Evolutionary conservation across 1,284 basidiomycete species (phyloP).

Genomic region (Ceratobasidium papillatum): DNA sequence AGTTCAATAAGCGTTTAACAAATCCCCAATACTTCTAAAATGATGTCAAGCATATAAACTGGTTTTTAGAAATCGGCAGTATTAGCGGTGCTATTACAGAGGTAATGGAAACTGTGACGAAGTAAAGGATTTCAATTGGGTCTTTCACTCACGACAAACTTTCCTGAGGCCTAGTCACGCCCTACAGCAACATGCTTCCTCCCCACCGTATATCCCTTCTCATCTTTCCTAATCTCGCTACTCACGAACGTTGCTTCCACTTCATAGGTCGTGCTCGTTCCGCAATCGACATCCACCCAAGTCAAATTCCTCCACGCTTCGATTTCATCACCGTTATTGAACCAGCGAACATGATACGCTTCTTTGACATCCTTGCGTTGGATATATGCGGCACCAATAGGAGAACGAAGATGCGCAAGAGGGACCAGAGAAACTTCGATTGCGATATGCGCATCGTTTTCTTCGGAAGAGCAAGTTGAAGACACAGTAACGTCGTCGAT

Average conservation of each 20-base stretch:
- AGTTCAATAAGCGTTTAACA: no score
- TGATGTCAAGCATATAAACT: no score
- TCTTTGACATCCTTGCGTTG: constrained; percentile 11
- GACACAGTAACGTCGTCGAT: constrained; percentile 62
- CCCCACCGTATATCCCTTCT: constrained; percentile 6
- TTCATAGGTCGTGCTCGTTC: background rate
- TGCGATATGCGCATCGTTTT: constrained; percentile 36
- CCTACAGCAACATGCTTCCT: background rate
- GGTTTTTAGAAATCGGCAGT: no score
- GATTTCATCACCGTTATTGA: background rate
- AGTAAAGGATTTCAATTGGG: no score
- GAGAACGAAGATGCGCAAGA: constrained; percentile 64
- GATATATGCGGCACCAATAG: constrained; percentile 12
- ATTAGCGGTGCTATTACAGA: no score
- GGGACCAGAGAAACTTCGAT: constrained; percentile 62
- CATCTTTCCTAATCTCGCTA: constrained; percentile 26
- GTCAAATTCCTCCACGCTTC: constrained; percentile 12
- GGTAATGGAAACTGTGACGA: no score
- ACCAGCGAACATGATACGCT: constrained; percentile 1
- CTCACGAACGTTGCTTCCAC: constrained; percentile 11
- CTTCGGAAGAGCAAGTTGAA: background rate
- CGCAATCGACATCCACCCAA: background rate
- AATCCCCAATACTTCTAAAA: no score
- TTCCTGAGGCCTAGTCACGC: no score
- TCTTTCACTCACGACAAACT: no score